Evolutionary conservation across 1,284 basidiomycete species (phyloP).

Genomic region (Cutaneotrichosporon spelunceum): DNA sequence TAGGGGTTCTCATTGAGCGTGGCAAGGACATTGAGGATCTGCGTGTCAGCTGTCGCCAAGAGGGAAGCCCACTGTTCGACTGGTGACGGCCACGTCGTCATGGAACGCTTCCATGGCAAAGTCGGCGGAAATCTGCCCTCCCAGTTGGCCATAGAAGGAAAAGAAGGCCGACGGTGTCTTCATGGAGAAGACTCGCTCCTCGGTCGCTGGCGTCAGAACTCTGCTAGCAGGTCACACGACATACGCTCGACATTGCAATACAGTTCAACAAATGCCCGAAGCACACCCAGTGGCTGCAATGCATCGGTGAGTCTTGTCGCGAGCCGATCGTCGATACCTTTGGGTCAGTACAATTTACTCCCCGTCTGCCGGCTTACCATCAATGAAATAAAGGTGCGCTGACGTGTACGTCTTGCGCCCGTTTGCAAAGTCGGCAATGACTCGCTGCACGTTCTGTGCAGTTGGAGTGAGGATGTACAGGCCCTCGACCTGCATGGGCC

Average conservation of each 20-base stretch:
- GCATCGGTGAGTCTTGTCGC: slow-evolving; percentile 64
- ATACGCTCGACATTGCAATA: slow-evolving; percentile 85
- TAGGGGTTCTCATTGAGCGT: slow-evolving; percentile 89
- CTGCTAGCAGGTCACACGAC: slow-evolving; percentile 23
- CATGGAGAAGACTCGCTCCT: slow-evolving; percentile 77
- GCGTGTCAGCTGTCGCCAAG: slow-evolving; percentile 22
- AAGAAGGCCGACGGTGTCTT: slow-evolving; percentile 75
- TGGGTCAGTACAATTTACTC: background rate
- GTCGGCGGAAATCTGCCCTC: slow-evolving; percentile 63
- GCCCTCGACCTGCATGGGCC: slow-evolving; percentile 56
- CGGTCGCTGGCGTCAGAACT: slow-evolving; percentile 59
- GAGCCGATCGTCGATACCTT: slow-evolving; percentile 60
- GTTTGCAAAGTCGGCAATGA: slow-evolving; percentile 76
- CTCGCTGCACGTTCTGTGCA: slow-evolving; percentile 83
- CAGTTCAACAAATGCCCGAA: slow-evolving; percentile 73
- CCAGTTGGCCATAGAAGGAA: slow-evolving; percentile 77
- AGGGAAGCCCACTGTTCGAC: slow-evolving; percentile 46
- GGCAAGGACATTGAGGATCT: slow-evolving; percentile 88
- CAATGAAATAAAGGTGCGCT: slow-evolving; percentile 92
- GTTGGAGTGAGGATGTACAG: slow-evolving; percentile 95
- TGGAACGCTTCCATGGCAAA: slow-evolving; percentile 64
- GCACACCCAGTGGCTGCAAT: slow-evolving; percentile 46
- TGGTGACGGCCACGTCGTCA: slow-evolving; percentile 72
- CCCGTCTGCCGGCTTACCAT: slow-evolving; percentile 63
- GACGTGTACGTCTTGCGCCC: slow-evolving; percentile 72